Percentiles rank a stretch among this genome's conserved stretches.
Conservation (phyloP, 2,329 filamentous ascomycete species). For the Fusarium continuum region DNA sequence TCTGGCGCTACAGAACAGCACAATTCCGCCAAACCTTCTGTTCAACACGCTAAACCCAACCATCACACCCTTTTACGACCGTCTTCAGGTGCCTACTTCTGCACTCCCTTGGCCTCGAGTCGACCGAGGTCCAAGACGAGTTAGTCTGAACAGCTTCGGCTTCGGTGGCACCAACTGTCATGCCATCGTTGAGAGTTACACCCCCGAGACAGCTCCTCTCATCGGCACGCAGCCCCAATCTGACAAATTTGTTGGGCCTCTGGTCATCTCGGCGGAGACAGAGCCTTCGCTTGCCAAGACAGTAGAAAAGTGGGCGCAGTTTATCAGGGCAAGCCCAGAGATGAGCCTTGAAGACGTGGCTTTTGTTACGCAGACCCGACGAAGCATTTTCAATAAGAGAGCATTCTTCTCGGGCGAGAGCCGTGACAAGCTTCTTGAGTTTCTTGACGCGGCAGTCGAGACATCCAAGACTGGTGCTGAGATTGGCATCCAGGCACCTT, state of each 20-base stretch:
- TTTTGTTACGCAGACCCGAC: background rate
- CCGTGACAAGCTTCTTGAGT: background rate
- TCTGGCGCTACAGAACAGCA: background rate
- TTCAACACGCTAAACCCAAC: constrained; percentile 58
- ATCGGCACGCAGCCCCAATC: background rate
- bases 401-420: background rate
- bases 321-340: background rate
- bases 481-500: background rate
- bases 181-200: constrained; percentile 19
- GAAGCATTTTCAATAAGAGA: background rate
- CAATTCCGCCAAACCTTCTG: constrained; percentile 47
- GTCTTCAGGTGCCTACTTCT: constrained; percentile 25
- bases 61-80: constrained; percentile 24
- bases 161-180: constrained; percentile 27
- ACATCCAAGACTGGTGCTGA: background rate
- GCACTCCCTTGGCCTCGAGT: constrained; percentile 20
- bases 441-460: background rate
- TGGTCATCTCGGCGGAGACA: background rate
- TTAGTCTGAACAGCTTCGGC: constrained; percentile 32
- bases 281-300: background rate
- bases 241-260: background rate
- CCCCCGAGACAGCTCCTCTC: background rate
- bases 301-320: background rate
- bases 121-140: background rate
- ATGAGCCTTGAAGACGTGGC: background rate